Evolutionary conservation across 192 early-diverging fungal genomes (phyloP).

Genomic region (Backusella mclennaniae): DNA sequence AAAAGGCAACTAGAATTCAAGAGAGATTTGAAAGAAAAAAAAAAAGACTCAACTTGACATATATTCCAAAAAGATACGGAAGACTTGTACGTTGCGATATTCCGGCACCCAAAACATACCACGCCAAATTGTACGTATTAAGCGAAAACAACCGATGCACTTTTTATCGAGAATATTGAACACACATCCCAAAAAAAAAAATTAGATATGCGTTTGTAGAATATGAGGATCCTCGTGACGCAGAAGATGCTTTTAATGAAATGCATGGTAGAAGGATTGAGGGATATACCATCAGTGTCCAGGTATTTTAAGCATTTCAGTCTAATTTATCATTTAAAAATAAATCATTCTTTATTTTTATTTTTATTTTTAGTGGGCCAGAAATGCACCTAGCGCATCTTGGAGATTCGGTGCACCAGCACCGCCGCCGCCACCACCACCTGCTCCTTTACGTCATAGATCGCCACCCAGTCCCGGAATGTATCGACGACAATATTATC

Average conservation of each 20-base stretch:
- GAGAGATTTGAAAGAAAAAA: background rate
- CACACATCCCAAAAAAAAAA: background rate
- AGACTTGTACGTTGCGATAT: slow-evolving; percentile 87
- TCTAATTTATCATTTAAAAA: slow-evolving; percentile 3
- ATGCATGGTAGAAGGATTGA: slow-evolving; percentile 86
- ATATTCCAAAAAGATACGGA: slow-evolving; percentile 55
- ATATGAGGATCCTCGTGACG: slow-evolving; percentile 89
- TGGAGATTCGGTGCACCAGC: slow-evolving; percentile 77
- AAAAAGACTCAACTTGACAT: background rate
- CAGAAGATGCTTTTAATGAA: slow-evolving; percentile 89
- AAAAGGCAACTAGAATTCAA: background rate
- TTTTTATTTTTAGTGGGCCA: slow-evolving; percentile 65
- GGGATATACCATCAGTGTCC: slow-evolving; percentile 77
- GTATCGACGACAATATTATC: slow-evolving; percentile 25
- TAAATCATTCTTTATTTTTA: slow-evolving; percentile 11
- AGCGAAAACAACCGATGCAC: background rate
- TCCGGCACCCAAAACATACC: slow-evolving; percentile 64
- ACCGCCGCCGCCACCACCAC: slow-evolving; percentile 41
- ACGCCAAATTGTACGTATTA: slow-evolving; percentile 64
- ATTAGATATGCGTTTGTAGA: slow-evolving; percentile 93
- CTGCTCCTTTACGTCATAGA: slow-evolving; percentile 24
- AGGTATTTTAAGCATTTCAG: slow-evolving; percentile 45
- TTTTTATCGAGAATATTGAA: background rate
- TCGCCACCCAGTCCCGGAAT: slow-evolving; percentile 5
- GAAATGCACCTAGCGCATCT: slow-evolving; percentile 72